Base-by-base conservation (phyloP, 768 basidiomycete species). In the Mycena belliarum region DNA sequence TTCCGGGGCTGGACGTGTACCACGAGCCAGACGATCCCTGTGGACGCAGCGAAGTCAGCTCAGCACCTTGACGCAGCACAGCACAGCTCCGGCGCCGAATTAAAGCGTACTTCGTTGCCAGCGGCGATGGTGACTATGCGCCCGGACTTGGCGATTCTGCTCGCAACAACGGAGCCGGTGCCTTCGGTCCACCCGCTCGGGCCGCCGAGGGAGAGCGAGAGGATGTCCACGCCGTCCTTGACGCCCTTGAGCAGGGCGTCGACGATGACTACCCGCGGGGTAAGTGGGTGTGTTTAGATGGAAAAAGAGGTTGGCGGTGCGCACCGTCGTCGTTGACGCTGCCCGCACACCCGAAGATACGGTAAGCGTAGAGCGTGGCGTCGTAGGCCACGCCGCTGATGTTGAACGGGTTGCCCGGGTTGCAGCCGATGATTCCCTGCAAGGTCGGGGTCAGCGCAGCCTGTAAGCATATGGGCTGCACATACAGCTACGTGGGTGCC, bases 351-450 rank as follows among this genome's bases (percentile, higher is more conserved):
- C 84, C 83, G 65, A 87, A 88, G 10, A 89, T 74, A 49, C 85
- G 70, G 72, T 85, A 86, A 6, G 78, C 67, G 4, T 73, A 78
- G 35, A 88, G 69, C 2, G 78, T 78, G 0, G 87, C 83, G 1
- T 78, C 76, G 55, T 80, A 87, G 3, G 89, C 88, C 38, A 88
- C 87, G 52, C 89, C 89, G 46, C 82, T 83, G 65, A 89, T 82
- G 70, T 84, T 84, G 75, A 82, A 87, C 33, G 69, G 65, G 65
- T 88, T 89, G 44, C 73, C 79, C 1, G 82, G 81, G 58, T 84
- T 72, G 18, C 84, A 83, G 15, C 82, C 87, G 52, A 88, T 79
- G 65, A 88, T 87, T 14, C 85, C 88, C 70, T 76, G 20, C 37
- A 38, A n/a, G 55, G 66, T 35, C 67, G 66, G 52, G 69, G 66